Evolutionary conservation across 208 protist species (phyloP), one percentile per base, ranked within the genome.

Genomic region (Crithidia expoeki): DNA sequence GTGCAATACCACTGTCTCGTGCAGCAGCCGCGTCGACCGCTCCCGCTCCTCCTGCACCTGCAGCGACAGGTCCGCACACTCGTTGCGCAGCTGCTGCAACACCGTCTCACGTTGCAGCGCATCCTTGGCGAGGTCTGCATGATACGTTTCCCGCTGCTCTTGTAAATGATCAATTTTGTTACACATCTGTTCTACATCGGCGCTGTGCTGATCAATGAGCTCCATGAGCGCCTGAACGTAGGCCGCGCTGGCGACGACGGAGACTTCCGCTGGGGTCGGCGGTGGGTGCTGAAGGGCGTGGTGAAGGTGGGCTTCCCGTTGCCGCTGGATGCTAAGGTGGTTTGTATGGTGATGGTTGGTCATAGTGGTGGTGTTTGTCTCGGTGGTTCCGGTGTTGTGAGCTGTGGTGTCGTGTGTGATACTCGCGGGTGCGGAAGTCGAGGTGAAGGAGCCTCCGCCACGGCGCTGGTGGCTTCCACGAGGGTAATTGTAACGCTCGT

Each of bases 11-110:
- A 81, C 80, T 57, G 78, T 90, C 68, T 94, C 88, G 61, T 94
- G 71, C 44, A 89, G 71, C 17, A 94, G 75, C 1, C 88, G 83
- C n/a, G 64, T 80, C 6, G 72, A 62, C 46, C 80, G 68, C 79
- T 92, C 89, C 5, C 79, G 81, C 57, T 88, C 82, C 64, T 93
- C 84, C 67, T 90, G 86, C n/a, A 92, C 69, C 63, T 83, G 72
- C 36, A 89, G 60, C 2, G 74, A 72, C 14, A 64, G 67, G 33
- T 83, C 72, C 5, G 84, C 67, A 6, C 81, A 49, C 28, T 83
- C 77, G 65, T 86, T 71, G 10, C 68, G 78, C 12, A 86, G 77
- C 21, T 62, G 19, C 27, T 82, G 74, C 60, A 85, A 68, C 42
- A 77, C 82, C 25, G 52, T 69, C 60, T 80, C 82, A 10, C 79